phyloP scores from a whole-genome alignment of 2,329 filamentous ascomycete genomes.

The Aspergillus versicolor region DNA sequence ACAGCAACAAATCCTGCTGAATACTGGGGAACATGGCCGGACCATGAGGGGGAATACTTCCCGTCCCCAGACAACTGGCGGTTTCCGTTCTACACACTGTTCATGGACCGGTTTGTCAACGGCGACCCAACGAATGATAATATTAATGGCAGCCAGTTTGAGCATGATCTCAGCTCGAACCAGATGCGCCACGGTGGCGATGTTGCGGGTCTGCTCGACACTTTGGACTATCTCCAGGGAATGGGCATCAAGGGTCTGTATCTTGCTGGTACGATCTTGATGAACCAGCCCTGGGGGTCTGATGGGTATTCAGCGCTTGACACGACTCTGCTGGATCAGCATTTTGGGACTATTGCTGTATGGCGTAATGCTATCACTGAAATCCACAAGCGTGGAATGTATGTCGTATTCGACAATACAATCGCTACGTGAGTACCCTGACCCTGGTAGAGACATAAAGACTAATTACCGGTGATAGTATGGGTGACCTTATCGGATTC shows the following conservation, averaged over 20 bases:
- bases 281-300: conserved; percentile 64
- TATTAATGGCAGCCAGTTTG: conserved; percentile 59
- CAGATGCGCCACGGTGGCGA: conserved; percentile 66
- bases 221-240: conserved; percentile 63
- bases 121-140: conserved; percentile 65
- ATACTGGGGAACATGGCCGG: conserved; percentile 54
- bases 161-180: conserved; percentile 60
- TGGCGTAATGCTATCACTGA: conserved; percentile 60
- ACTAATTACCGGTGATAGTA: conserved; percentile 6
- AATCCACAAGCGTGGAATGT: conserved; percentile 63
- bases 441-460: too few relatives aligned
- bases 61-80: conserved; percentile 63
- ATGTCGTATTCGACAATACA: conserved; percentile 66
- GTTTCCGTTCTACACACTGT: conserved; percentile 65
- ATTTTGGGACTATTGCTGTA: conserved; percentile 59
- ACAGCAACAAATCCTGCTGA: conserved; percentile 55
- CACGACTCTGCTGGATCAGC: conserved; percentile 62
- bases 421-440: conserved; percentile 54
- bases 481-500: conserved; percentile 65
- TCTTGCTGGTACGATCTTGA: conserved; percentile 62
- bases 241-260: conserved; percentile 65
- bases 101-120: conserved; percentile 64
- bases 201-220: conserved; percentile 56
- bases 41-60: conserved; percentile 45
- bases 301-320: conserved; percentile 63